Evolutionary conservation across 2,329 filamentous ascomycete genomes (phyloP).

Genomic region (Epichloe gansuensis): DNA sequence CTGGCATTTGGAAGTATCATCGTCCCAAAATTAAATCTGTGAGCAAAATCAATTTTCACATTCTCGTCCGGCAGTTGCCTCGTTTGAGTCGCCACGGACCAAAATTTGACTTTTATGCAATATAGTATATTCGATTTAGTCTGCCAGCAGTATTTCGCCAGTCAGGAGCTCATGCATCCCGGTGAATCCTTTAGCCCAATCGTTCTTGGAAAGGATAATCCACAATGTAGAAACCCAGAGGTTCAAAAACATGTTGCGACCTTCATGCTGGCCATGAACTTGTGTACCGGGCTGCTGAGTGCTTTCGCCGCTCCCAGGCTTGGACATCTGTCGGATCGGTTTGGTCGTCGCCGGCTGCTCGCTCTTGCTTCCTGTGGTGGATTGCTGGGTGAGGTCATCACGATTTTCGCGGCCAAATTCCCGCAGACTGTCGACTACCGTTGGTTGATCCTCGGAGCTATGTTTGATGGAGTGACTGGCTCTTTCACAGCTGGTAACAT

Average conservation of each 20-base stretch:
- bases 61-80: not conserved
- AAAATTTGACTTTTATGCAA: no score
- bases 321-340: constrained; percentile 74
- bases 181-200: constrained; percentile 33
- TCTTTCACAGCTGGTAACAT: constrained; percentile 75
- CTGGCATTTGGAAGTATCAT: constrained; percentile 76
- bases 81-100: not conserved
- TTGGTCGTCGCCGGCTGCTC: constrained; percentile 66
- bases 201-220: constrained; percentile 55
- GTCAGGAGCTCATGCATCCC: constrained; percentile 46
- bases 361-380: constrained; percentile 62
- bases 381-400: constrained; percentile 60
- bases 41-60: constrained; percentile 14
- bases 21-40: constrained; percentile 77
- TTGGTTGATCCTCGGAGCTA: constrained; percentile 63
- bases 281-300: constrained; percentile 64
- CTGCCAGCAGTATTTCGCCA: constrained; percentile 69
- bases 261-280: constrained; percentile 64
- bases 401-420: constrained; percentile 63
- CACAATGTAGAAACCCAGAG: constrained; percentile 66
- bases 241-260: constrained; percentile 65
- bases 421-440: constrained; percentile 62
- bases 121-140: constrained; percentile 62
- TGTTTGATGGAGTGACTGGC: constrained; percentile 72
- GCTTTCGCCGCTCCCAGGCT: constrained; percentile 73